These are phyloP conservation scores for Sarcodon sp. DNA, from an alignment of 768 basidiomycete species.

Conservation along the genomic window DNA sequence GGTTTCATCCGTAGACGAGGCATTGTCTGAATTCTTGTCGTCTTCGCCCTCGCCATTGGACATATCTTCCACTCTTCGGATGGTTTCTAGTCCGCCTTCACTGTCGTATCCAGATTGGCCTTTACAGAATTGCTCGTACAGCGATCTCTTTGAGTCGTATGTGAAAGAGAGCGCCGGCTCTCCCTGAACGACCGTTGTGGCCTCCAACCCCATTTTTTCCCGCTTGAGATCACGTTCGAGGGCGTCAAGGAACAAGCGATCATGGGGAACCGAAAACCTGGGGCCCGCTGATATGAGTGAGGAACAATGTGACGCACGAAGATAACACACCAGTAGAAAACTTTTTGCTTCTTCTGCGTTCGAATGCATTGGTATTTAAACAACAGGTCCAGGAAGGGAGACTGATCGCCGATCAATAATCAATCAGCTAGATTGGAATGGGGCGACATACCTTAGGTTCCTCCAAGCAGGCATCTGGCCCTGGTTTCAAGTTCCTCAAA, in stretches of 20 bases:
- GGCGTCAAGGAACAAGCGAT: conserved; percentile 92
- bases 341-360: conserved; percentile 98
- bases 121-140: conserved; percentile 81
- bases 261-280: conserved; percentile 96
- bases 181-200: conserved; percentile 63
- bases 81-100: conserved; percentile 21
- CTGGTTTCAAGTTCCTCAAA: conserved; percentile 87
- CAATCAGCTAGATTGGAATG: conserved; percentile 6
- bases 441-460: conserved; percentile 74
- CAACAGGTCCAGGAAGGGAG: conserved; percentile 82
- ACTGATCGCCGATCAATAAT: conserved; percentile 30
- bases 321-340: conserved; percentile 82
- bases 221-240: conserved; percentile 93
- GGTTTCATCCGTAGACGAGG: conserved; percentile 10
- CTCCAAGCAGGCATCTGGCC: conserved; percentile 83
- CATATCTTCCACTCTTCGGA: conserved; percentile 18
- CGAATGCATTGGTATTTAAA: conserved; percentile 97
- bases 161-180: conserved; percentile 85
- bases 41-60: conserved; percentile 2
- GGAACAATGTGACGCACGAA: neutral
- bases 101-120: conserved; percentile 19
- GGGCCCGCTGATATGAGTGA: conserved; percentile 15
- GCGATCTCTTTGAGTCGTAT: conserved; percentile 74
- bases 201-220: conserved; percentile 81
- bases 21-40: conserved; percentile 5